phyloP scores from a whole-genome alignment of 305 asterid species.

The Fraxinus albicans region DNA sequence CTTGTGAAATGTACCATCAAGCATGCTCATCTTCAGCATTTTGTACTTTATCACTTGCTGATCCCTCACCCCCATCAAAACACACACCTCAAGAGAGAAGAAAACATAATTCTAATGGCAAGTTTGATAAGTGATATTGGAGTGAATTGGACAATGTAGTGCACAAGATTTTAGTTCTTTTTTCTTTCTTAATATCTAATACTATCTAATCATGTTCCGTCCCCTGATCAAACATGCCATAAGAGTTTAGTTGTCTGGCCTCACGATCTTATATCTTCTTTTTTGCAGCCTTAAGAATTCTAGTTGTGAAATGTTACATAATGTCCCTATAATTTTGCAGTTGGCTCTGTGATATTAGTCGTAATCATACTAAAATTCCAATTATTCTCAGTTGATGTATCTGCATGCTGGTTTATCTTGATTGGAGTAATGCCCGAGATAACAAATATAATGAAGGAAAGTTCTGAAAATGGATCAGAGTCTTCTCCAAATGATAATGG shows the following conservation, averaged over 20 bases:
- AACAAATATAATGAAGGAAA: slow-evolving; percentile 28
- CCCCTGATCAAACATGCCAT: neutral
- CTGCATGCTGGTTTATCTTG: slow-evolving; percentile 20
- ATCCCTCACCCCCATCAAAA: neutral
- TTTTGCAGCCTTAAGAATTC: neutral
- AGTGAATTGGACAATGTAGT: neutral
- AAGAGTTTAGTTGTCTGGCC: neutral
- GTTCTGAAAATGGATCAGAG: slow-evolving; percentile 51
- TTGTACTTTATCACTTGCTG: neutral
- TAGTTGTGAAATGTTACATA: neutral
- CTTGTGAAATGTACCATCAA: neutral
- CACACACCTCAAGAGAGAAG: neutral
- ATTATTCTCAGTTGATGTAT: slow-evolving; percentile 18
- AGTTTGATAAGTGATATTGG: neutral
- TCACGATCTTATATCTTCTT: neutral
- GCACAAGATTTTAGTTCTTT: neutral
- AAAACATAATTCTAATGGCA: neutral
- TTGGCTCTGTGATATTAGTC: neutral
- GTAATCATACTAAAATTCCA: neutral
- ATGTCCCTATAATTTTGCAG: neutral
- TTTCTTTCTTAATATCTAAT: neutral
- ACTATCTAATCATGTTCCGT: neutral
- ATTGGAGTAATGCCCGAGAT: slow-evolving; percentile 38
- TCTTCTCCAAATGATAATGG: slow-evolving; percentile 59
- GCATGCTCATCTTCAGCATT: neutral